These are phyloP conservation scores for Coffea canephora DNA, from an alignment of 257 asterid species.

Conservation along the genomic window DNA sequence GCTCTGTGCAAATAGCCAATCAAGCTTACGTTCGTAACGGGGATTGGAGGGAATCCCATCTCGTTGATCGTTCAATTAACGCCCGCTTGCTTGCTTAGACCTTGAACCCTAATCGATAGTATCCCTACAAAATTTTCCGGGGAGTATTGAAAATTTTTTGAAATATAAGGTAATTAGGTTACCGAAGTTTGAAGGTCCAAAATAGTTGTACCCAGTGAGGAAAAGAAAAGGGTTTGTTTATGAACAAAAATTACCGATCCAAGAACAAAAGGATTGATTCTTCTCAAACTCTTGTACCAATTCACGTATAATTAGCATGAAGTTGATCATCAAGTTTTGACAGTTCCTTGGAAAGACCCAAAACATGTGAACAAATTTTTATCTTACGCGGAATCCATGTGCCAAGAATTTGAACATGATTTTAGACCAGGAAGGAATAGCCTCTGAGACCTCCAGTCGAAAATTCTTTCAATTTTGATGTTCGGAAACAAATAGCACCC, in stretches of 20 bases:
- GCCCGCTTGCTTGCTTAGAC: too few relatives aligned
- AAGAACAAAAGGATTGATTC: neutral
- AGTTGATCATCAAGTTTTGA: neutral
- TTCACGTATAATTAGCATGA: neutral
- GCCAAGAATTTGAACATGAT: neutral
- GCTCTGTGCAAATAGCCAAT: neutral
- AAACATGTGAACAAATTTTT: too few relatives aligned
- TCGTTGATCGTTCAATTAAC: too few relatives aligned
- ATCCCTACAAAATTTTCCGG: neutral
- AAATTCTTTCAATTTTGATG: neutral
- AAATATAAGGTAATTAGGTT: neutral
- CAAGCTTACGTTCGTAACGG: neutral
- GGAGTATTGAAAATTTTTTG: neutral
- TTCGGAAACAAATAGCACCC: neutral
- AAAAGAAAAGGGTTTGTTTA: too few relatives aligned
- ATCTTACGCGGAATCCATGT: neutral
- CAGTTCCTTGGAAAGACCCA: neutral
- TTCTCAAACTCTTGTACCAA: neutral
- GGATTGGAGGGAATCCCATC: too few relatives aligned
- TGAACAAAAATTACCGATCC: neutral
- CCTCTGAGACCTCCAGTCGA: neutral
- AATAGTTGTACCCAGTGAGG: neutral
- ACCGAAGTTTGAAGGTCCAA: neutral
- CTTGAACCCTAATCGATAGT: neutral
- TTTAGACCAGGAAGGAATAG: neutral